Percentiles rank a stretch among this genome's conserved stretches.
These are phyloP conservation scores for Thraustotheca clavata DNA, from an alignment of 352 stramenopile species.

Conservation along the genomic window DNA sequence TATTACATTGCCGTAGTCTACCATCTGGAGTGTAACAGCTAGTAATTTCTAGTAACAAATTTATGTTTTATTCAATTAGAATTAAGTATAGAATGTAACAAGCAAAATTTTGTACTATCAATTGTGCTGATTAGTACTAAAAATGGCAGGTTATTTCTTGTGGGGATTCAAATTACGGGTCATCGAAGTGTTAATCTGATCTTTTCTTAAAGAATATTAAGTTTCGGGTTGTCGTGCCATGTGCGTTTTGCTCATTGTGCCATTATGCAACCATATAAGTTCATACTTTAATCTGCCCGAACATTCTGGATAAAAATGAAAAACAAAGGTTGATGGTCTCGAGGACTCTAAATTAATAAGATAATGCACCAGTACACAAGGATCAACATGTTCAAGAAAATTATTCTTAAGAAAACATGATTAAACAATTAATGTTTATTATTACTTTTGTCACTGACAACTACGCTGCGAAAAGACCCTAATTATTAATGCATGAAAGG, in stretches of 20 bases:
- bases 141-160: background rate
- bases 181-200: background rate
- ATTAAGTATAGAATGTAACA: background rate
- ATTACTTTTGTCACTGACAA: too few relatives aligned
- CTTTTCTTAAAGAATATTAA: background rate
- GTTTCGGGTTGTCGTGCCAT: background rate
- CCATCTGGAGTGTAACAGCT: background rate
- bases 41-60: background rate
- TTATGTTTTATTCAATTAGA: background rate
- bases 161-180: background rate
- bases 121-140: background rate
- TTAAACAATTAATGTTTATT: too few relatives aligned
- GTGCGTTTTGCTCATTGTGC: background rate
- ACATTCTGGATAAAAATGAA: background rate
- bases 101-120: background rate
- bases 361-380: too few relatives aligned
- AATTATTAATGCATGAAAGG: too few relatives aligned
- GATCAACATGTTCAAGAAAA: too few relatives aligned
- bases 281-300: background rate
- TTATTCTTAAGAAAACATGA: too few relatives aligned
- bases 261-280: background rate
- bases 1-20: background rate
- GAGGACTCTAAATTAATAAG: slow-evolving; percentile 1
- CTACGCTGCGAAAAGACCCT: too few relatives aligned
- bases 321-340: background rate